Conservation (phyloP, 176 grass and related monocot genomes). For the Secale cereale region DNA sequence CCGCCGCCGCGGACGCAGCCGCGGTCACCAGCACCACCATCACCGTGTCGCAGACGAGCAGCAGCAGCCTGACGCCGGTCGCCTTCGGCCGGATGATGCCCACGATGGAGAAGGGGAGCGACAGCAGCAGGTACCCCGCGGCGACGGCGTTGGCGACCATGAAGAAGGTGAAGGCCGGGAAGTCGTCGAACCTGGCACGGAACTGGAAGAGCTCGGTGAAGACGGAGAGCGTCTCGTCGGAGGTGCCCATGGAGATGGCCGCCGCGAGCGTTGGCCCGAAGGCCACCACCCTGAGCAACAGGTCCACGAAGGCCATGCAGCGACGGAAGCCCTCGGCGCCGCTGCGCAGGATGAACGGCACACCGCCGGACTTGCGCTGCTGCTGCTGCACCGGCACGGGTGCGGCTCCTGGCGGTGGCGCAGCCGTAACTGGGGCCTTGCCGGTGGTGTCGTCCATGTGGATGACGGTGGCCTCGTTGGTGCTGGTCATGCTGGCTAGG, state of each 20-base stretch:
- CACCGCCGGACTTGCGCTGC: neutral
- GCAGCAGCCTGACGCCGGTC: slow-evolving; percentile 47
- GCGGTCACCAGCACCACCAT: slow-evolving; percentile 45
- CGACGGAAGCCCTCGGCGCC: slow-evolving; percentile 35
- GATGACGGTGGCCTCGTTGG: slow-evolving; percentile 48
- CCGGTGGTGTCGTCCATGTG: slow-evolving; percentile 35
- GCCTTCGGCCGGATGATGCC: slow-evolving; percentile 40
- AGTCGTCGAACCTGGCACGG: slow-evolving; percentile 69
- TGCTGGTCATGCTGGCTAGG: slow-evolving; percentile 13
- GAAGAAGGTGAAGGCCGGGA: slow-evolving; percentile 71
- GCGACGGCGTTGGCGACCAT: slow-evolving; percentile 55
- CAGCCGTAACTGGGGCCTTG: slow-evolving; percentile 26
- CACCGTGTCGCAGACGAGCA: slow-evolving; percentile 62
- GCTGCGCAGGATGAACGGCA: slow-evolving; percentile 38
- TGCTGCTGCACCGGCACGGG: neutral
- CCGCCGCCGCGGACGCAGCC: slow-evolving; percentile 42
- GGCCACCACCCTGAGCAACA: slow-evolving; percentile 57
- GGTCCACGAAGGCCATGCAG: slow-evolving; percentile 60
- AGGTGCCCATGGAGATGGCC: slow-evolving; percentile 63
- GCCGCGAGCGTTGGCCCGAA: slow-evolving; percentile 66
- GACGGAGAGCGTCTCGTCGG: slow-evolving; percentile 62
- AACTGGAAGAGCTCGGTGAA: slow-evolving; percentile 92
- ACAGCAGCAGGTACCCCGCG: slow-evolving; percentile 73
- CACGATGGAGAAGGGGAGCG: slow-evolving; percentile 64
- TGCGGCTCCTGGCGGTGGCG: neutral